Base-by-base conservation (phyloP, 164 flowering plant species). In the Vitis rotundifolia region DNA sequence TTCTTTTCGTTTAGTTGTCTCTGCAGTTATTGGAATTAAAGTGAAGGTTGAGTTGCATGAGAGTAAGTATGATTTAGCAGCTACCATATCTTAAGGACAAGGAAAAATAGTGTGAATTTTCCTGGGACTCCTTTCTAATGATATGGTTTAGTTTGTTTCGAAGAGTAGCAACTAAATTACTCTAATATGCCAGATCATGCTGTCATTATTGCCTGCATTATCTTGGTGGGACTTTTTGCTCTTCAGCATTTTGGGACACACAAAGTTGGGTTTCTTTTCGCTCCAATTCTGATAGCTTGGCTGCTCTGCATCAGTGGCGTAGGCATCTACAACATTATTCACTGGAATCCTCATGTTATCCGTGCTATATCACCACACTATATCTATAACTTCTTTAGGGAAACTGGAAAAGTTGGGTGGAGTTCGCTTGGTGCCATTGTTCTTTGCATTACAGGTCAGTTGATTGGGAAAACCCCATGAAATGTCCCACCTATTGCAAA, bases 191-290 rank as follows among this genome's bases (percentile, higher is more conserved):
- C 86, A 85, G 91, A 79, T 70, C 76, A 73, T 64, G 71, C 75
- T 11, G 75, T 87, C 11, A 16, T 73, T 9, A 59, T 84, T 28
- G 79, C 92, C 29, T 87, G 91, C 69, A 22, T 78, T 52, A 75
- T 90, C 47, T 71, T 90, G 71, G 82, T 87, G 77, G 81, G 78
- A 29, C 84, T 90, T 12, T 90, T 88, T 73, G 78, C 85, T 51
- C 85, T 90, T 67, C 92, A 90, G 72, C 92, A 82, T 28, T 79
- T 72, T 68, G 95, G 95, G 48, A 90, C 92, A 11, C 81, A 79
- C 63, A 79, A 72, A 72, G 86, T 90, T 61, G 89, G 87, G 37
- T 84, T 83, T 67, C 75, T 86, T 37, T 88, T 90, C 66, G 92
- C 95, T 57, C 95, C 95, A 31, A 74, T 90, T 29, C 48, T 84